Base-by-base conservation (phyloP, 805 yeast genomes). In the Teunomyces cretensis region DNA sequence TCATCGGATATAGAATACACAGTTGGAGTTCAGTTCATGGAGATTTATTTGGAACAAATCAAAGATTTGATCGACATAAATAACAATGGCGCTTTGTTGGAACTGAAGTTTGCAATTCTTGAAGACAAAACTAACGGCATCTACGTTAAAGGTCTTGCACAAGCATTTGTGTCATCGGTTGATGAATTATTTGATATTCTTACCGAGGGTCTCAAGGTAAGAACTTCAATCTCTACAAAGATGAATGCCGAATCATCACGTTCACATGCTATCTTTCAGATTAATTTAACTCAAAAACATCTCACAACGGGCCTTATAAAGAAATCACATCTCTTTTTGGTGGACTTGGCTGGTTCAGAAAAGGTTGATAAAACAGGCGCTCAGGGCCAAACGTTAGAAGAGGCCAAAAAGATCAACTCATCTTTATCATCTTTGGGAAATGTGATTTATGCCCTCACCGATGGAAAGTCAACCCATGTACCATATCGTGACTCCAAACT, bases 271-370 rank as follows among this genome's bases (percentile, higher is more conserved):
- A 85, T 90, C 26, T 80, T 88, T 49, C 85, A 84, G 44, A 71
- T 91, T 4, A 78, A 77, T 41, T 67, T 90, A 6, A 70, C 77
- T n/a, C 92, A 86, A 56, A 79, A 78, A 56, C 74, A 78, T 53
- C 49, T 71, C 14, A 64, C 64, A 3, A 72, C 76, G n/a, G 87
- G 86, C 11, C 73, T 80, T 6, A 70, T 78, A 15, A 84, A 80
- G 58, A 70, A 75, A 31, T 84, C 90, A 4, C 81, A 79, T 47
- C 70, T 89, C 48, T 85, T 83, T 54, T 63, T 89, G 30, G 92
- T 88, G 9, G 97, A 89, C 65, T 72, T 89, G 51, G 96, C 96
- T 0, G 96, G 96, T 5, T 83, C 92, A 16, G 96, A 91, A 62
- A 86, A 83, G 60, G 80, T 84, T 31, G 81, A 81, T 46, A 84